Percentiles rank a stretch among this genome's conserved stretches.
These are phyloP conservation scores for Boletus sensibilis DNA, from an alignment of 768 basidiomycete species.

Conservation along the genomic window DNA sequence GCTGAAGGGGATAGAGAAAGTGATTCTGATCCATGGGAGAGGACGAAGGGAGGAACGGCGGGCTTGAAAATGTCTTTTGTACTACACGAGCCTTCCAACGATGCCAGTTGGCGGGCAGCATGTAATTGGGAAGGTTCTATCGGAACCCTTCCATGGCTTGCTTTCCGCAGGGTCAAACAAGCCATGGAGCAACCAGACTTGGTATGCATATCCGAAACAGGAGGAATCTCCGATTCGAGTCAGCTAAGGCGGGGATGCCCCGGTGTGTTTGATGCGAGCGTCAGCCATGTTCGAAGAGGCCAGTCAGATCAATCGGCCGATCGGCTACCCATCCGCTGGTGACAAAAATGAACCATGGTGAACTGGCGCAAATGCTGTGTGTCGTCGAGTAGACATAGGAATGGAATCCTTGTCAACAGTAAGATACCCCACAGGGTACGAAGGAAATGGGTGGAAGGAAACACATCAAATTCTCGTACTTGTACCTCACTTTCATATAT, in stretches of 20 bases:
- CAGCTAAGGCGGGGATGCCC: background rate
- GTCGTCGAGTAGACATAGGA: background rate
- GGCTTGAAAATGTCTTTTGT: background rate
- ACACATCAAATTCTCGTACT: background rate
- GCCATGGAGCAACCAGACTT: background rate
- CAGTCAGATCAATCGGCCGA: background rate
- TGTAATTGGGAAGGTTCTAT: background rate
- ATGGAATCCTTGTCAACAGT: background rate
- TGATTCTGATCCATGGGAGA: background rate
- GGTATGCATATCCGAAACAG: background rate
- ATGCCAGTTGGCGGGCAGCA: background rate
- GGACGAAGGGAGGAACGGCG: no score
- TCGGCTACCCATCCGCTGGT: background rate
- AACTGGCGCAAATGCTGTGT: background rate
- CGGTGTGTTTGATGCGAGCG: background rate
- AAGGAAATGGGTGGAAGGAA: background rate
- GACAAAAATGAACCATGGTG: background rate
- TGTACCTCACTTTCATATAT: background rate
- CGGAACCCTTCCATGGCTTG: background rate
- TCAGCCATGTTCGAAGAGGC: background rate
- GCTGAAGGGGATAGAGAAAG: no score
- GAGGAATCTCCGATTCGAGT: background rate
- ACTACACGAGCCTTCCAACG: conserved; percentile 6
- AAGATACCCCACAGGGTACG: background rate
- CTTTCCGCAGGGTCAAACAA: background rate